Evolutionary conservation across 805 yeast species (phyloP).

Genomic region (Starmerella geochares): DNA sequence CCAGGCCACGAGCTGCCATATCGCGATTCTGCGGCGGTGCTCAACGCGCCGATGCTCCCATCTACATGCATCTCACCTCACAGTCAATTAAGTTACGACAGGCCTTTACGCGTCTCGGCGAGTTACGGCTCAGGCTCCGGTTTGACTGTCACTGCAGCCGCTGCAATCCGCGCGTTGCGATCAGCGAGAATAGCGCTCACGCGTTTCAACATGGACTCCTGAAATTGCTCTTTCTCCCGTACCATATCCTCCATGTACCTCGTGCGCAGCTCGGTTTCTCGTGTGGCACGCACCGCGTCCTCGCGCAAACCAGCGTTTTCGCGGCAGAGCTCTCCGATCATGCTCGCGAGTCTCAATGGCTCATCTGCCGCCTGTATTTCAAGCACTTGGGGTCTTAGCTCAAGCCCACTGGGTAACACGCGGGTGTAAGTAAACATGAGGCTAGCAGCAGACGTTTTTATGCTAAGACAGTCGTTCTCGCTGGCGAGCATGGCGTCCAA

Average conservation of each 20-base stretch:
- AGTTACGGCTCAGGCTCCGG: no score
- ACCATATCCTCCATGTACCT: slow-evolving; percentile 16
- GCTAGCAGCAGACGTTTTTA: not conserved
- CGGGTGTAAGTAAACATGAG: not conserved
- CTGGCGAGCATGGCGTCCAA: not conserved
- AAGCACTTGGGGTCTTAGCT: slow-evolving; percentile 10
- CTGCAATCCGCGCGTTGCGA: slow-evolving; percentile 11
- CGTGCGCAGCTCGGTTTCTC: not conserved
- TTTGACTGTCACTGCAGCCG: not conserved
- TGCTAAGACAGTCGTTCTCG: not conserved
- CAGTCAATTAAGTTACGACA: no score
- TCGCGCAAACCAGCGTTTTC: not conserved
- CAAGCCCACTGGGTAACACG: slow-evolving; percentile 13
- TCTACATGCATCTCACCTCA: no score
- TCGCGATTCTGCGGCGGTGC: no score
- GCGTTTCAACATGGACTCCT: slow-evolving; percentile 13
- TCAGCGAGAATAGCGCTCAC: slow-evolving; percentile 20
- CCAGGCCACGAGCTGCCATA: no score
- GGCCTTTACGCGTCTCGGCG: no score
- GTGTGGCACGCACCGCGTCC: not conserved
- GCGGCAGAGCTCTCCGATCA: slow-evolving; percentile 1
- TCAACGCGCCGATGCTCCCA: no score
- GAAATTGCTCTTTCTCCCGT: slow-evolving; percentile 18
- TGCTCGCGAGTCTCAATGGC: not conserved
- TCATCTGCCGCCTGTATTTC: not conserved